These are phyloP conservation scores for Manihot esculenta DNA, from an alignment of 441 rosid genomes.

Conservation along the genomic window DNA sequence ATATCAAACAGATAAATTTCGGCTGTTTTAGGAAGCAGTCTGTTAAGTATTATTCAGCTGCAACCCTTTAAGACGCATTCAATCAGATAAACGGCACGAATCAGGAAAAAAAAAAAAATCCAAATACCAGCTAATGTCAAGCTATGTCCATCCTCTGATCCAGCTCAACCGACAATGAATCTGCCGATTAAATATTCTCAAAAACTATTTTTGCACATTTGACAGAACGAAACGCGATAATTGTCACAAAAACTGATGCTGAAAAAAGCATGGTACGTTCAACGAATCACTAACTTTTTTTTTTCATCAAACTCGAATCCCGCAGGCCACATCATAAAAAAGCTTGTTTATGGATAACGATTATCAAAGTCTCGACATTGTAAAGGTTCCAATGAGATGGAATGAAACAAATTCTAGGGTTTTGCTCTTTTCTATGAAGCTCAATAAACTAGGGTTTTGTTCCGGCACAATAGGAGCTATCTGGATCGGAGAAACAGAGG, in stretches of 20 bases:
- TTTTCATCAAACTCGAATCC: conserved; percentile 30
- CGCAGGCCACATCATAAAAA: conserved; percentile 24
- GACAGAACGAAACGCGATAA: conserved; percentile 18
- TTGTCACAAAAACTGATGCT: conserved; percentile 25
- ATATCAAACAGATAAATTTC: conserved; percentile 4
- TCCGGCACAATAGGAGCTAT: conserved; percentile 15
- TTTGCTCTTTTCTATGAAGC: conserved; percentile 31
- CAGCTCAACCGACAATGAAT: conserved; percentile 24
- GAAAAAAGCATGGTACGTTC: conserved; percentile 12
- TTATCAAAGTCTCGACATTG: conserved; percentile 19
- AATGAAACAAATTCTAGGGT: conserved; percentile 34
- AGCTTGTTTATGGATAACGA: conserved; percentile 17
- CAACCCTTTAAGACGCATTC: conserved; percentile 18
- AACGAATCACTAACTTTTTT: conserved; percentile 10
- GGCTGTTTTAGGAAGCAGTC: conserved; percentile 16
- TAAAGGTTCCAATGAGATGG: conserved; percentile 24
- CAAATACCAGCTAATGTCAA: conserved; percentile 24
- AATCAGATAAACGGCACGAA: conserved; percentile 1
- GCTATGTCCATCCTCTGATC: conserved; percentile 39
- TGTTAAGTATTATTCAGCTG: conserved; percentile 13
- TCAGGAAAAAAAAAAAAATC: conserved; percentile 17
- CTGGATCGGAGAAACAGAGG: conserved; percentile 23
- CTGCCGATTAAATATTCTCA: conserved; percentile 5
- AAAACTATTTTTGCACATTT: conserved; percentile 7
- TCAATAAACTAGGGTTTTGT: conserved; percentile 40